Base-by-base conservation (phyloP, 1,284 basidiomycete genomes). In the Testicularia cyperi region DNA sequence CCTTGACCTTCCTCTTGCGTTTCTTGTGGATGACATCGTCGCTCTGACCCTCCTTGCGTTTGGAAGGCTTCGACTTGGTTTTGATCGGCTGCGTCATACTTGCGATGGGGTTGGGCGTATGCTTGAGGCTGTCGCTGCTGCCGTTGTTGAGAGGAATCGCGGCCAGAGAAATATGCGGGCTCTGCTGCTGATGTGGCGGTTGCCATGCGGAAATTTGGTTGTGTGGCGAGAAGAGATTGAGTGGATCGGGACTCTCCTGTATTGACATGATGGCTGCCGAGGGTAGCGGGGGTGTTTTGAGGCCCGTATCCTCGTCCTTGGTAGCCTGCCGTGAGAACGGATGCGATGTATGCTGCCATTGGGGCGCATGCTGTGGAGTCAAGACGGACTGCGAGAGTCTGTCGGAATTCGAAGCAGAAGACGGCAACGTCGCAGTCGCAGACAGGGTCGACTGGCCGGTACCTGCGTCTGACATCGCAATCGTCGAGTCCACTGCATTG, bases 191-290 rank as follows among this genome's bases (percentile, higher is more conserved):
- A 10, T 6, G 29, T 14, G 27, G 49, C 12, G 41, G 42, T 28
- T 55, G 52, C 57, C 52, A 54, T 22, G 54, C 45, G 7, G 52
- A 51, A 20, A 42, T 44, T 23, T 51, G 46, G 12, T 21, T 33
- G 27, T 52, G 43, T 14, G 57, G 57, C 6, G 52, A 55, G 18
- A 62, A 46, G 25, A 62, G 25, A 18, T 60, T 64, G 45, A 64
- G 55, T 2, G 61, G 61, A 41, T 64, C 61, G 14, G 61, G 61
- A 29, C 61, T 64, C 19, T 64, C 55, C 26, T 60, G 56, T 4
- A 54, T 45, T 0, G 45, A 24, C 26, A 54, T 20, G 15, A 39
- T 27, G 10, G 38, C 32, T 5, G 29, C 15, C 5, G 18, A 3
- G 1, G 38, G 35, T 20, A 28, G 46, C 21, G 56, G 49, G 4